Conservation (phyloP, 2,329 filamentous ascomycete genomes). For the Xylariaceae sp. region DNA sequence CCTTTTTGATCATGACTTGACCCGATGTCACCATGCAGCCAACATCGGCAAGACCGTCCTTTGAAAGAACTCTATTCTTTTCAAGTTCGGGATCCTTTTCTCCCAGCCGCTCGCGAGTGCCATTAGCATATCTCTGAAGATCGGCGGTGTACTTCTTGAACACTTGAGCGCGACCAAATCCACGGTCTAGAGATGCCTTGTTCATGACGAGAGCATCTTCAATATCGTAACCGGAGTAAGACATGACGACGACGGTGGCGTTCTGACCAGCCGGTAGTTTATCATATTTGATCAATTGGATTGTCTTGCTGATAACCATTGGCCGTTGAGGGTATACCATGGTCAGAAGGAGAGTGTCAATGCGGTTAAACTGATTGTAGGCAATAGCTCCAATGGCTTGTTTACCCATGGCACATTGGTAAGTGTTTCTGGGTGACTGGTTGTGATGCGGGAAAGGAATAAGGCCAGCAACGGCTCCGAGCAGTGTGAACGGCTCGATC, state of each 20-base stretch:
- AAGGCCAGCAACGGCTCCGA: slow-evolving; percentile 89
- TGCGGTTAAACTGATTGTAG: slow-evolving; percentile 95
- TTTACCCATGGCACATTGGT: slow-evolving; percentile 99
- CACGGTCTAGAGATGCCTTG: slow-evolving; percentile 90
- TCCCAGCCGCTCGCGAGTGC: slow-evolving; percentile 60
- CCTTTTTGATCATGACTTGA: slow-evolving; percentile 87
- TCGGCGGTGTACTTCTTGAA: slow-evolving; percentile 89
- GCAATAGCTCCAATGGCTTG: slow-evolving; percentile 98
- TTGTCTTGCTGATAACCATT: slow-evolving; percentile 95
- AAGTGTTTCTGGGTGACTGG: slow-evolving; percentile 96
- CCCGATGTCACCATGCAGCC: slow-evolving; percentile 72
- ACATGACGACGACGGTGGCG: slow-evolving; percentile 98
- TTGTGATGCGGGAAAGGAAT: slow-evolving; percentile 99
- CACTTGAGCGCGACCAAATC: slow-evolving; percentile 96
- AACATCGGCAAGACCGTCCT: slow-evolving; percentile 84
- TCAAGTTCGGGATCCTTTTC: slow-evolving; percentile 58
- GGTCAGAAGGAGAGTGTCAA: slow-evolving; percentile 92
- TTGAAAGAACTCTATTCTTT: slow-evolving; percentile 67
- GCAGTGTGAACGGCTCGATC: slow-evolving; percentile 94
- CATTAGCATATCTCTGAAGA: slow-evolving; percentile 84
- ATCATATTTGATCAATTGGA: slow-evolving; percentile 94
- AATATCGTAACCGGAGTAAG: slow-evolving; percentile 98
- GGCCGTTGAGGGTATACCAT: slow-evolving; percentile 97
- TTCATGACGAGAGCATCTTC: slow-evolving; percentile 96
- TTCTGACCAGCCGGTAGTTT: slow-evolving; percentile 96